Conservation (phyloP, 768 basidiomycete genomes). For the Glaciozyma martinii region DNA sequence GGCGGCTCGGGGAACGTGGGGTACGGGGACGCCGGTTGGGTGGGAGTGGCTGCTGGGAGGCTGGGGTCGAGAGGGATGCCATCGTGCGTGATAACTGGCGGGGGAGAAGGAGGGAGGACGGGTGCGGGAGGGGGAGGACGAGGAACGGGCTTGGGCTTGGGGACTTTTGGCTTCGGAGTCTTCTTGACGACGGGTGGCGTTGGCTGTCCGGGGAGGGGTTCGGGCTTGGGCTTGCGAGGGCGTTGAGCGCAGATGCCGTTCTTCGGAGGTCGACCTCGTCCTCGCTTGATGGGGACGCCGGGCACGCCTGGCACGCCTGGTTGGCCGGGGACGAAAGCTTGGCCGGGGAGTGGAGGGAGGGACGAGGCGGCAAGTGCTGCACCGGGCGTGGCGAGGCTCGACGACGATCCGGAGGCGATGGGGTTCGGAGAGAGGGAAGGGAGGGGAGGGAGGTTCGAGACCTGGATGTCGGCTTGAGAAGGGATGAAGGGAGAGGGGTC, state of each 20-base stretch:
- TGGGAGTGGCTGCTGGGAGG: background rate
- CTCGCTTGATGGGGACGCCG: background rate
- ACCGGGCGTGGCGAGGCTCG: background rate
- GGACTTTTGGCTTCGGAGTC: too few species aligned
- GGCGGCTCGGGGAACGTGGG: too few species aligned
- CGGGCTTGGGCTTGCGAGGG: constrained; percentile 4
- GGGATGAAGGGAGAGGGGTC: background rate
- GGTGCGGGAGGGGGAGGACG: background rate
- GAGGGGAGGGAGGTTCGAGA: background rate
- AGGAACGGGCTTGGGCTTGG: background rate
- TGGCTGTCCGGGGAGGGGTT: background rate
- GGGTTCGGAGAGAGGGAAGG: background rate
- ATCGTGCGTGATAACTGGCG: background rate
- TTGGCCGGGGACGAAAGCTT: background rate
- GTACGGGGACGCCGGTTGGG: constrained; percentile 25
- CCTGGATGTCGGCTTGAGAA: background rate
- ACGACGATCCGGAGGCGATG: background rate
- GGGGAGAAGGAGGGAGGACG: background rate
- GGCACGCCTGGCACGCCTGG: background rate
- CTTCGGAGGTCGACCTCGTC: constrained; percentile 2
- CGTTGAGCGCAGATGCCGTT: constrained; percentile 6
- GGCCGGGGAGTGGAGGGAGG: background rate
- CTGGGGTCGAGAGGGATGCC: background rate
- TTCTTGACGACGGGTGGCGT: too few species aligned
- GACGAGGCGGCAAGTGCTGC: background rate